phyloP scores from a whole-genome alignment of 495 filamentous ascomycete genomes.

The Lophium mytilinum region DNA sequence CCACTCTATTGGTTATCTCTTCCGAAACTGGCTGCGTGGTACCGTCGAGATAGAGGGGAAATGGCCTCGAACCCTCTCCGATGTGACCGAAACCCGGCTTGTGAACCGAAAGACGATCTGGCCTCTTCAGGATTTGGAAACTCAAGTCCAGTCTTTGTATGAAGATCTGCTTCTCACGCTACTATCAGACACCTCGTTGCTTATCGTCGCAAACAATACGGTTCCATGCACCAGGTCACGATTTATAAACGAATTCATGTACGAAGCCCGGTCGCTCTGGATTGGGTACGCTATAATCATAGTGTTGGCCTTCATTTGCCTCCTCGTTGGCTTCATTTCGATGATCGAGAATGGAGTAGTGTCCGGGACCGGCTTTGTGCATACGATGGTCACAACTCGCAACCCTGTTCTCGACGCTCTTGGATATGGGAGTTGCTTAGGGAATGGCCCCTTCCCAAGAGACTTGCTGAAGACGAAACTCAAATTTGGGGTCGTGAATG shows the following conservation, averaged over 20 bases:
- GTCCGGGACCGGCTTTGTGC: constrained; percentile 31
- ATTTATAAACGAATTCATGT: constrained; percentile 25
- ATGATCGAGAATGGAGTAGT: constrained; percentile 25
- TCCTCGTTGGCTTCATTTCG: constrained; percentile 20
- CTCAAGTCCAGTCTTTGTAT: constrained; percentile 18
- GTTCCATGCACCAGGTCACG: constrained; percentile 15
- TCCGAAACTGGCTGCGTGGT: constrained; percentile 18
- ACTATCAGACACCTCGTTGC: constrained; percentile 25
- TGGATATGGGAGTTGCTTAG: constrained; percentile 28
- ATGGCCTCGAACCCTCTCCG: constrained; percentile 18
- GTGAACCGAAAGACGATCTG: constrained; percentile 16
- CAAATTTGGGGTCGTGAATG: constrained; percentile 25
- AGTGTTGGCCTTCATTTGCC: constrained; percentile 11
- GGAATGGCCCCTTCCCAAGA: constrained; percentile 30
- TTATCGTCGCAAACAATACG: constrained; percentile 12
- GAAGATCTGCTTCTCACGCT: constrained; percentile 29
- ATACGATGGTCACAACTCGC: constrained; percentile 32
- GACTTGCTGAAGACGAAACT: constrained; percentile 22
- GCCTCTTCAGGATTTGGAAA: constrained; percentile 8
- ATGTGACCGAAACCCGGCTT: constrained; percentile 25
- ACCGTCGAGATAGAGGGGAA: constrained; percentile 14
- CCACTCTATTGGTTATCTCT: constrained; percentile 18
- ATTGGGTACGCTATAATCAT: constrained; percentile 28
- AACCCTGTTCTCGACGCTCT: constrained; percentile 27
- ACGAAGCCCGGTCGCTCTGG: constrained; percentile 24